These are phyloP conservation scores for Mycena sanguinolenta DNA, from an alignment of 768 basidiomycete genomes.

Conservation along the genomic window DNA sequence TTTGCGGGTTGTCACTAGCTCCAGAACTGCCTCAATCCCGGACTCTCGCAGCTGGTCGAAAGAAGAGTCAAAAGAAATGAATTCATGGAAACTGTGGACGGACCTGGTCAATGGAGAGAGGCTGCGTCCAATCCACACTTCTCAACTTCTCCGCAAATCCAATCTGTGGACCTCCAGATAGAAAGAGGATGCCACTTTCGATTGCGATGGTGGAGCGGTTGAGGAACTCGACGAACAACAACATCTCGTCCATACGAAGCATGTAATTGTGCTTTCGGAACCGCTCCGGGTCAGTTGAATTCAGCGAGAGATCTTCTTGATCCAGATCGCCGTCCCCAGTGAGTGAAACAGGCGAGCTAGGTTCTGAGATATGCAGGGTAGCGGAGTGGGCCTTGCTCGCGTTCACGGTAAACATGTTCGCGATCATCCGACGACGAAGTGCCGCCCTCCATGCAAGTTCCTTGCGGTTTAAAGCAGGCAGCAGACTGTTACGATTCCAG, in stretches of 20 bases:
- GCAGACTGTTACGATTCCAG: neutral
- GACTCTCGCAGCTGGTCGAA: neutral
- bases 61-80: neutral
- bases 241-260: conserved; percentile 3
- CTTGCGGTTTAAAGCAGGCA: neutral
- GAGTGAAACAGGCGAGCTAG: neutral
- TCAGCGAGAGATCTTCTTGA: neutral
- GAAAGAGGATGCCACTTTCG: neutral
- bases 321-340: neutral
- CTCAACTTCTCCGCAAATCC: neutral
- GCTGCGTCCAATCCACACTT: neutral
- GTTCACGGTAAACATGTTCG: neutral
- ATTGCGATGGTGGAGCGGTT: neutral
- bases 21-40: neutral
- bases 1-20: neutral
- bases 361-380: too few species aligned
- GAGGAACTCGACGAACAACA: neutral
- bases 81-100: neutral
- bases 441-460: neutral
- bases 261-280: neutral
- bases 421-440: neutral
- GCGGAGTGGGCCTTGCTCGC: neutral
- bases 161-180: neutral
- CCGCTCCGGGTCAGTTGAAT: neutral
- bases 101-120: too few species aligned